Evolutionary conservation across 345 rosid species (phyloP).

Genomic region (Boechera divaricarpa): DNA sequence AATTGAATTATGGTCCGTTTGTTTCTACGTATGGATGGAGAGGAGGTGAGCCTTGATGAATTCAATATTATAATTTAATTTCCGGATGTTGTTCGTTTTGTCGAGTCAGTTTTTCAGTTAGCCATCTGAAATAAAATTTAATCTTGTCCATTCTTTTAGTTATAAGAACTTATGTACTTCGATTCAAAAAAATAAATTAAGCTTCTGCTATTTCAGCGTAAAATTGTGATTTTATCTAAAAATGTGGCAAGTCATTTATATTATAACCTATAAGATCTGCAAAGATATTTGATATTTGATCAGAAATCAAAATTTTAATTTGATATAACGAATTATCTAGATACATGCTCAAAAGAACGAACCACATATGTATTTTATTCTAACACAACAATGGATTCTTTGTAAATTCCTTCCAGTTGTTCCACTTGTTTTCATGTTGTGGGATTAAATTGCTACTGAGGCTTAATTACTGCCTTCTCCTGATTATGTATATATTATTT

Average conservation of each 20-base stretch:
- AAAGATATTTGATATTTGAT: not conserved
- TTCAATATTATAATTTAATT: not conserved
- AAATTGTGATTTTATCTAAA: not conserved
- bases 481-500: not conserved
- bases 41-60: not conserved
- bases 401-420: not conserved
- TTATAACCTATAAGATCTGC: not conserved
- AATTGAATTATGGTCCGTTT: slow-evolving; percentile 20
- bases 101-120: not conserved
- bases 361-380: not conserved
- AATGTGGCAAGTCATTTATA: not conserved
- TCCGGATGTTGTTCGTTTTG: slow-evolving; percentile 6
- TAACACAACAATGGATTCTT: not conserved
- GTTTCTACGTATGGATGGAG: slow-evolving; percentile 3
- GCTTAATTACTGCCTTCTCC: not conserved
- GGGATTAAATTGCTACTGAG: not conserved
- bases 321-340: not conserved
- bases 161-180: not conserved
- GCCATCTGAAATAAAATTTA: not conserved
- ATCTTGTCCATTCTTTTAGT: not conserved
- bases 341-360: not conserved
- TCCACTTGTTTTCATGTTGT: not conserved
- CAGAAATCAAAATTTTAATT: not conserved
- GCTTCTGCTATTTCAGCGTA: not conserved
- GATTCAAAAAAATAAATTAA: not conserved